These are phyloP conservation scores for Fusarium torreyae DNA, from an alignment of 2,329 filamentous ascomycete genomes.

Conservation along the genomic window DNA sequence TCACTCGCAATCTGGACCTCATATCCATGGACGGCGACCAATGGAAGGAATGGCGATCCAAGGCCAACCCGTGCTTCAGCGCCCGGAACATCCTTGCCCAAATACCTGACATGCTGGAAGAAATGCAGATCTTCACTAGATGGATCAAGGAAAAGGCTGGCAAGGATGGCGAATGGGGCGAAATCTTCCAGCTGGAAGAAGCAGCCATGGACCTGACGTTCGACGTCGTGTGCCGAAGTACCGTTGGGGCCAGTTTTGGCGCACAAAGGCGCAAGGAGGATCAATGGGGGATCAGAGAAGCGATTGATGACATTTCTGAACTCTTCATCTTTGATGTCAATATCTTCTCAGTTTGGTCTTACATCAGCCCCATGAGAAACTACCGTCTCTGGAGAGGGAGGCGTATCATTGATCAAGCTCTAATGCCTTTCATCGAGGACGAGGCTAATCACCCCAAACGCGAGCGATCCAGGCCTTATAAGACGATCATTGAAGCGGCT, in stretches of 20 bases:
- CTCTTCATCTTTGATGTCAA: conserved; percentile 11
- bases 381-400: background rate
- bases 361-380: conserved; percentile 5
- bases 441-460: background rate
- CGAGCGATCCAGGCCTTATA: background rate
- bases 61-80: conserved; percentile 7
- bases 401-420: background rate
- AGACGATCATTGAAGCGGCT: background rate
- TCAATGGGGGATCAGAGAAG: conserved; percentile 10
- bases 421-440: background rate
- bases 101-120: conserved; percentile 5
- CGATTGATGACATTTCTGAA: conserved; percentile 5
- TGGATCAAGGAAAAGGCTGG: background rate
- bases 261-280: conserved; percentile 3
- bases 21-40: conserved; percentile 6
- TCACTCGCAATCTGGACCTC: conserved; percentile 3
- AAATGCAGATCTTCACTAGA: conserved; percentile 1
- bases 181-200: background rate
- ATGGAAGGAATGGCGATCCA: conserved; percentile 10
- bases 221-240: conserved; percentile 7
- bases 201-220: conserved; percentile 5
- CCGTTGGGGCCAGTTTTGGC: conserved; percentile 7
- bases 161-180: background rate
- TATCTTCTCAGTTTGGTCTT: conserved; percentile 9
- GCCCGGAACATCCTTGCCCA: conserved; percentile 9